Evolutionary conservation across 2,329 filamentous ascomycete genomes (phyloP).

Genomic region (Sarocladium kiliense): DNA sequence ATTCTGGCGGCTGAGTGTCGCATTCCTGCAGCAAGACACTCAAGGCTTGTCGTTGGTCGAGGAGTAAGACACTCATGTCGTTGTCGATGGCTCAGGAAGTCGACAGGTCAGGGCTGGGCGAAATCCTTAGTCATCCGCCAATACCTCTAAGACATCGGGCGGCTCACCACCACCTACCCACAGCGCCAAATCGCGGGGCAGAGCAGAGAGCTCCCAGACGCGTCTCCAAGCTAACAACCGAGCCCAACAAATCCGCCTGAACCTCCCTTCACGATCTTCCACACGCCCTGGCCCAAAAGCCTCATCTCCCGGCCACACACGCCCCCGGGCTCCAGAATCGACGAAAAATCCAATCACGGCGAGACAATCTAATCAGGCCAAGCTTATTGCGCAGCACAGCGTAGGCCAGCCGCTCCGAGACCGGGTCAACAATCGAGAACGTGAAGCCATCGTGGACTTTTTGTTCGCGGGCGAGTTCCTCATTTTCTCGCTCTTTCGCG

Average conservation of each 20-base stretch:
- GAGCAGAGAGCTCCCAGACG: neutral
- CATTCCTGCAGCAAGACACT: conserved; percentile 4
- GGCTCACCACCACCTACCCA: neutral
- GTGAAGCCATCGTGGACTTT: neutral
- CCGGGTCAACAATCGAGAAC: neutral
- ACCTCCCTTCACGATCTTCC: conserved; percentile 4
- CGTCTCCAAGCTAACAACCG: conserved; percentile 1
- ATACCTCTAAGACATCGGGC: too few species aligned
- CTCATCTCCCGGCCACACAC: neutral
- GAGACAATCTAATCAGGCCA: conserved; percentile 8
- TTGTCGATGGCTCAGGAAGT: neutral
- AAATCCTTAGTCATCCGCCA: conserved; percentile 2
- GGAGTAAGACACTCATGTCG: conserved; percentile 7
- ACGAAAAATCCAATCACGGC: conserved; percentile 3
- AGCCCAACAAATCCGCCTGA: conserved; percentile 1
- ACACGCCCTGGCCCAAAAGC: conserved; percentile 8
- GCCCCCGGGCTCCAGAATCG: neutral
- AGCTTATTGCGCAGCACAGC: neutral
- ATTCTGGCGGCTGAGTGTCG: neutral
- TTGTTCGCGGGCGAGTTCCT: neutral
- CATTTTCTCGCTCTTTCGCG: neutral
- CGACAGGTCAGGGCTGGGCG: neutral
- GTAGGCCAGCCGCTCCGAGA: neutral
- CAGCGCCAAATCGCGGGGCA: conserved; percentile 6
- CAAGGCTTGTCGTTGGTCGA: conserved; percentile 1